Percentiles rank a stretch among this genome's conserved stretches.
Evolutionary conservation across 2,329 filamentous ascomycete species (phyloP).

Genomic region (Beauveria varroae): DNA sequence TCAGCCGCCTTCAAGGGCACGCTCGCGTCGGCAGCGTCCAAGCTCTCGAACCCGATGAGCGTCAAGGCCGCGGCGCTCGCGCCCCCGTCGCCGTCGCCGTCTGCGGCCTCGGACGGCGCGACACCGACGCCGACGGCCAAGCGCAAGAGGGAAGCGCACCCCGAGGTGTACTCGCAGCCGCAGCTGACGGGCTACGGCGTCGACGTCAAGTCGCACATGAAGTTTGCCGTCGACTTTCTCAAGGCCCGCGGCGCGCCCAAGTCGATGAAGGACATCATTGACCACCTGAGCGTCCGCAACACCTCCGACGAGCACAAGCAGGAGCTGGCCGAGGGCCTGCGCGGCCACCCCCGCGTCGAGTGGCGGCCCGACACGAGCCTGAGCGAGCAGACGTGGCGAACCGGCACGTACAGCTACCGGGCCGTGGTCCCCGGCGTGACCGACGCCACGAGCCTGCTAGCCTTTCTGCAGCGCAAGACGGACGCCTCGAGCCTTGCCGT

Average conservation of each 20-base stretch:
- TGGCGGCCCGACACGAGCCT: constrained; percentile 50
- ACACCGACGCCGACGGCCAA: constrained; percentile 62
- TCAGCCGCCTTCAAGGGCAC: constrained; percentile 54
- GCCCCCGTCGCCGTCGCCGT: constrained; percentile 57
- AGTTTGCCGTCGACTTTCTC: constrained; percentile 79
- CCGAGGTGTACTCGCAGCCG: constrained; percentile 67
- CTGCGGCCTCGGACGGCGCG: constrained; percentile 48
- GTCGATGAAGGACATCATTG: constrained; percentile 67
- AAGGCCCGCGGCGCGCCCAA: constrained; percentile 62
- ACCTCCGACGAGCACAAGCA: constrained; percentile 54
- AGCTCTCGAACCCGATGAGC: constrained; percentile 48
- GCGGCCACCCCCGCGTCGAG: constrained; percentile 52
- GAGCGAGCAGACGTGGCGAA: constrained; percentile 58
- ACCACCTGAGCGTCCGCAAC: constrained; percentile 67
- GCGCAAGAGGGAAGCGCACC: constrained; percentile 48
- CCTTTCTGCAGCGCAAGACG: constrained; percentile 71
- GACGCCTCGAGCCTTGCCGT: constrained; percentile 76
- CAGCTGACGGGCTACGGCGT: constrained; percentile 66
- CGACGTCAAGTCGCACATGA: constrained; percentile 80
- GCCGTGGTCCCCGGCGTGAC: constrained; percentile 76
- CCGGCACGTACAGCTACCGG: constrained; percentile 72
- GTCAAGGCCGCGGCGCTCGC: constrained; percentile 38
- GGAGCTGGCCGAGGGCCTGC: constrained; percentile 60
- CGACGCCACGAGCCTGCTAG: constrained; percentile 67
- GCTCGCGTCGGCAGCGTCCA: constrained; percentile 55